Conservation (phyloP, 1,284 basidiomycete genomes). For the Pseudozyma sp. region DNA sequence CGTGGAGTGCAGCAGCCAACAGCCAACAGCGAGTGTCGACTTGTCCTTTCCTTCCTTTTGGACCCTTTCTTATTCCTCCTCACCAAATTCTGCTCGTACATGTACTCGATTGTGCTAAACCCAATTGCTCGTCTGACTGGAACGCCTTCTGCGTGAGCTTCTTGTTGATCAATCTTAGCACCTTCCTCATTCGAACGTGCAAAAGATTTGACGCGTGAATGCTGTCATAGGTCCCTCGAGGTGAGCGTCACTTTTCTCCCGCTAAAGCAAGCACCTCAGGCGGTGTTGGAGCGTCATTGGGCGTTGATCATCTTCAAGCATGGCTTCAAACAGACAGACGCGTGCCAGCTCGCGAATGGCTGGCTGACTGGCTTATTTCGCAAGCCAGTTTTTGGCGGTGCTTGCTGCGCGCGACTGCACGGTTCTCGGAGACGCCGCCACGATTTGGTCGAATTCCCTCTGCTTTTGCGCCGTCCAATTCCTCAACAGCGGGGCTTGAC, state of each 20-base stretch:
- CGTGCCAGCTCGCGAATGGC: constrained; percentile 7
- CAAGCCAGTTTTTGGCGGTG: background rate
- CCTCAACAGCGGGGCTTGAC: background rate
- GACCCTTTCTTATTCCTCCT: background rate
- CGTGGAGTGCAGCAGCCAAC: constrained; percentile 33
- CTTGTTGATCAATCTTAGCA: too few species aligned
- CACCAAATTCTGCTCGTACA: too few species aligned
- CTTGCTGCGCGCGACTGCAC: constrained; percentile 37
- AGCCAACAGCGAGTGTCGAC: background rate
- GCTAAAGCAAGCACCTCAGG: too few species aligned
- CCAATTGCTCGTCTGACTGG: too few species aligned
- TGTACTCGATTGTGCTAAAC: too few species aligned
- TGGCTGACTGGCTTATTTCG: background rate
- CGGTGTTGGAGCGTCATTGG: too few species aligned
- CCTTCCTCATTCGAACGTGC: too few species aligned
- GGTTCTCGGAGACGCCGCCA: constrained; percentile 24
- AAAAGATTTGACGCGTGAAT: too few species aligned
- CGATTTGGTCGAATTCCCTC: background rate
- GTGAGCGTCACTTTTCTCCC: too few species aligned
- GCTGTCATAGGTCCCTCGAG: too few species aligned
- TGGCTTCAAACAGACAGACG: background rate
- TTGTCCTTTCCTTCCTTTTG: background rate
- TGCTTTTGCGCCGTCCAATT: constrained; percentile 1
- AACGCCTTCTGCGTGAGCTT: too few species aligned
- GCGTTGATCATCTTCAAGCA: background rate